Base-by-base conservation (phyloP, 1,284 basidiomycete species). In the Puccinia horiana region DNA sequence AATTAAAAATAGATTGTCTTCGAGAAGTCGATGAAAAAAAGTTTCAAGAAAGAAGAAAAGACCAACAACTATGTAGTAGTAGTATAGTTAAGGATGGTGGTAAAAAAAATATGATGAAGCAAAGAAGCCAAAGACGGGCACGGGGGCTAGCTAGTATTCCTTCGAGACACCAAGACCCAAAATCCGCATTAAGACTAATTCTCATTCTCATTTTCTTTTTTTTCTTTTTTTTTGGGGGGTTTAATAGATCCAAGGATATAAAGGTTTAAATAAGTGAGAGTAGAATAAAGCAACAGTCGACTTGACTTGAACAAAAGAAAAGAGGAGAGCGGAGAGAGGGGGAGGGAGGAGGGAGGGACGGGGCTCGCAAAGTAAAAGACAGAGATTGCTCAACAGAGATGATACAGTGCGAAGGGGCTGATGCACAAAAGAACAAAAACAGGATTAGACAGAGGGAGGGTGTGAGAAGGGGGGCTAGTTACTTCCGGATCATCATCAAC, bases 291-390 rank as follows among this genome's bases (percentile, higher is more conserved):
- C 49, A 52, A 52, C 49, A 52, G 49, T 52, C 49, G 49, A 23
- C 20, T 52, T 4, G 49, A 52, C 8, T 20, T 52, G 11, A 16
- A 52, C 11, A 20, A 12, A 52, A 12, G 4, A 23, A 52, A 4
- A 52, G 20, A 16, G 29, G 20, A n/a, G 52, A 18, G 52, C 4
- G 52, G 56, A 52, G 26, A 58, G 20, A n/a, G 52, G 52, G 52
- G 20, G 52, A n/a, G 23, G 56, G 56, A 58, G 11, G 29, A 35
- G 29, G 58, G 32, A 37, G 5, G 32, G 29, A 20, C 37, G 29
- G 58, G 32, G 58, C 2, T 63, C 58, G 58, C 58, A 63, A 63
- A 63, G 58, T 63, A 63, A 63, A 11, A 63, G 58, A n/a, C 32
- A 37, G 58, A 37, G 29, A 37, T 32, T 63, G 58, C 58, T 63